Conservation (phyloP, 2,329 filamentous ascomycete genomes). For the Berkeleyomyces rouxiae region DNA sequence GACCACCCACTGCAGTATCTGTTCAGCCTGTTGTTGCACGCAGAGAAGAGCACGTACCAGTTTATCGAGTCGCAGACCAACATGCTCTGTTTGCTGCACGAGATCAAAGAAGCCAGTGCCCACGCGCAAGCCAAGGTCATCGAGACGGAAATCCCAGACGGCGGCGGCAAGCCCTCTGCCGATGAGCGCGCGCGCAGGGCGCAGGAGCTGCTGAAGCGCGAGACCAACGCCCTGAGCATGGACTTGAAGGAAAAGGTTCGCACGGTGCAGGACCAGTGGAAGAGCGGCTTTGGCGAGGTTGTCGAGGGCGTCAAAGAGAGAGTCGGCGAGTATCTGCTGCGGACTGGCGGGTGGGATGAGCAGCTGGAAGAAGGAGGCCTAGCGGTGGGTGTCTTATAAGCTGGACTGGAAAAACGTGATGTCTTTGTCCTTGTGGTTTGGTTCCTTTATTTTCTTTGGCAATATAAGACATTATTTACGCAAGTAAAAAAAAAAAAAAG, state of each 20-base stretch:
- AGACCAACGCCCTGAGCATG: constrained; percentile 56
- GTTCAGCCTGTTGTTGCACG: constrained; percentile 67
- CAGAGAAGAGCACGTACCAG: constrained; percentile 85
- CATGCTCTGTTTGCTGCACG: constrained; percentile 73
- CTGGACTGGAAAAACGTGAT: not conserved
- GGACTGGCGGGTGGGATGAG: constrained; percentile 81
- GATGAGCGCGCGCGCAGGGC: constrained; percentile 27
- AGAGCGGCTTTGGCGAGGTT: constrained; percentile 64
- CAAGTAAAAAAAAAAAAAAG: too few relatives aligned
- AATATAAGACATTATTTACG: too few relatives aligned
- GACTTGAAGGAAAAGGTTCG: constrained; percentile 89
- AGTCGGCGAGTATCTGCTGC: constrained; percentile 55
- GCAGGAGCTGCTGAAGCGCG: constrained; percentile 42
- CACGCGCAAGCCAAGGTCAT: constrained; percentile 49
- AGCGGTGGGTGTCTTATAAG: constrained; percentile 31
- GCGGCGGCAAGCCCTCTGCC: constrained; percentile 20
- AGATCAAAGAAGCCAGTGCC: constrained; percentile 68
- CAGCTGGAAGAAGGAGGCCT: constrained; percentile 37
- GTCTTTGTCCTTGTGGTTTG: constrained; percentile 1
- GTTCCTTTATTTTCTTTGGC: not conserved
- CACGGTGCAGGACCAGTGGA: constrained; percentile 82
- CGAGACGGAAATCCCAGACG: constrained; percentile 37
- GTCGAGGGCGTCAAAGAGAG: constrained; percentile 57
- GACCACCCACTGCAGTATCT: constrained; percentile 79
- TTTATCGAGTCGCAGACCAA: constrained; percentile 95